Conservation (phyloP, 345 rosid species). For the Angophora floribunda region DNA sequence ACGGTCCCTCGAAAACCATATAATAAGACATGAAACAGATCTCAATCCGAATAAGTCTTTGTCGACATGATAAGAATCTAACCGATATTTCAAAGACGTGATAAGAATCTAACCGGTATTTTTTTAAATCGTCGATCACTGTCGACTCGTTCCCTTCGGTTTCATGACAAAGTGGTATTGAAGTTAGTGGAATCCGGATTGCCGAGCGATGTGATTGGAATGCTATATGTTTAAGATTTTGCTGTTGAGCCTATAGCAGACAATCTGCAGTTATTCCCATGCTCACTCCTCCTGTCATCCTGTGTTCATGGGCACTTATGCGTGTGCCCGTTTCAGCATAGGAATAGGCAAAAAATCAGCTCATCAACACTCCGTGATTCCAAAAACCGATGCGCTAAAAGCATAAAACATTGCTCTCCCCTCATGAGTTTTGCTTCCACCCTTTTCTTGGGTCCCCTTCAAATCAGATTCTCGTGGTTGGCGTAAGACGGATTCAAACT, state of each 20-base stretch:
- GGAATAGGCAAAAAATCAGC: background rate
- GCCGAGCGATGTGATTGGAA: background rate
- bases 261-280: background rate
- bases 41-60: background rate
- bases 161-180: background rate
- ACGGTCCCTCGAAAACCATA: background rate
- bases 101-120: background rate
- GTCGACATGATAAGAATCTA: background rate
- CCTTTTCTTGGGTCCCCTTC: background rate
- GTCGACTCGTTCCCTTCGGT: background rate
- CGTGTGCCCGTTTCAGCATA: background rate
- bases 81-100: background rate
- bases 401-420: background rate
- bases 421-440: background rate
- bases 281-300: background rate
- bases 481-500: background rate
- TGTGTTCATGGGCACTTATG: background rate
- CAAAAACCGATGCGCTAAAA: background rate
- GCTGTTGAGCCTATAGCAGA: background rate
- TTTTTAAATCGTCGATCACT: background rate
- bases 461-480: background rate
- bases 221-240: background rate
- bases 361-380: background rate
- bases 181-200: background rate
- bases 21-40: background rate